Base-by-base conservation (phyloP, 2,329 filamentous ascomycete species). In the Chaetomiaceae sp. region DNA sequence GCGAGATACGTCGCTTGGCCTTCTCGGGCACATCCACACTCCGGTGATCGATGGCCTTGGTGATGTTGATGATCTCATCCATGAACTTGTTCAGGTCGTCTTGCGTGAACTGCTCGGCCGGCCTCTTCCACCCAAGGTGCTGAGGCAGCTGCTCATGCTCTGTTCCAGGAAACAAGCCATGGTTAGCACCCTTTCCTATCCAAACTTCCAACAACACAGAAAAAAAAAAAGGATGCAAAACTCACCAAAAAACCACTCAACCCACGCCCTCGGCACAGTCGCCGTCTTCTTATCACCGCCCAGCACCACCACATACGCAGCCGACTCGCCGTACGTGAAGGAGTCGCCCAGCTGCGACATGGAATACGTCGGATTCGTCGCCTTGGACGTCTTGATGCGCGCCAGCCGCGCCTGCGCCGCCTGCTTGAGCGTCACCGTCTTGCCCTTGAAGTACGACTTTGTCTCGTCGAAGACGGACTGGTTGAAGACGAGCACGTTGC, bases 401-500 rank as follows among this genome's bases (percentile, higher is more conserved):
- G 68, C 71, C 0, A 76, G 46, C 53, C 77, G 75, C 58, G 70
- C 69, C 54, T 75, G 74, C 52, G 77, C 77, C 3, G 75, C 63
- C 64, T 72, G 71, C 3, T 71, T 52, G 1, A 72, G 63, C 20
- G 70, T 65, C 27, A 81, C 61, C 17, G 68, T 64, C 3, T 69
- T 62, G 0, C 53, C 66, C 0, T 71, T 76, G 75, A 76, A 82
- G 65, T 74, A 81, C 4, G 59, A 53, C 36, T 59, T 67, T 0
- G 72, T 72, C 51, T 72, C 64, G 47, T 75, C 71, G 63, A 81
- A 82, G 57, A 80, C 63, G 2, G 70, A 73, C 48, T 74, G 66
- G 64, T 82, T 79, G 68, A 82, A 82, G 51, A 73, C 52, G 59
- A 77, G 71, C 58, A 76, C 75, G 63, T 76, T 74, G 20, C 78